Conservation (phyloP, 305 asterid species). For the Solanum chacoense region DNA sequence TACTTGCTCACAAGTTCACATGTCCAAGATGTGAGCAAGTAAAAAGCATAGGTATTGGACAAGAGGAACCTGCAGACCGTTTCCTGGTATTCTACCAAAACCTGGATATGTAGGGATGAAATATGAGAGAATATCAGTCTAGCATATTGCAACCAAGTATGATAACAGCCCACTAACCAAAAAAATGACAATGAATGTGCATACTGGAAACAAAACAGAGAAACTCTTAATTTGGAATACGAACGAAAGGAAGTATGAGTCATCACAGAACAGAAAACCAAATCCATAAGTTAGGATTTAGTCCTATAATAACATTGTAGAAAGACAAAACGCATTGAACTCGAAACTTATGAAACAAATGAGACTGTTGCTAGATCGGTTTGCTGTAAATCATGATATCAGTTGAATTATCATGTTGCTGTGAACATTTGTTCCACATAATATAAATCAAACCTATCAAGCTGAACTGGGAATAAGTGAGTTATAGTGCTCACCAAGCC, state of each 20-base stretch:
- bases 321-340: background rate
- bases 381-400: background rate
- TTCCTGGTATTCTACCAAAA: background rate
- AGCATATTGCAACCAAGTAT: background rate
- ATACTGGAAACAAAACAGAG: background rate
- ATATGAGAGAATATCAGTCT: background rate
- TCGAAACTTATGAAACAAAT: background rate
- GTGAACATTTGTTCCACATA: background rate
- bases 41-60: background rate
- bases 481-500: conserved; percentile 79
- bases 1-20: background rate
- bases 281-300: background rate
- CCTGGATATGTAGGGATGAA: background rate
- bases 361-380: background rate
- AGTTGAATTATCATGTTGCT: background rate
- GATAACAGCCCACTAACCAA: background rate
- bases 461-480: conserved; percentile 37
- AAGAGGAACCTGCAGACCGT: background rate
- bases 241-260: background rate
- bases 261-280: background rate
- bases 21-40: background rate
- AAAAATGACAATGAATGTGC: background rate
- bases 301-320: background rate
- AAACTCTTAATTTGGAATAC: background rate
- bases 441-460: background rate